Evolutionary conservation across 129 eudicot genomes (phyloP).

Genomic region (Ambrosia artemisiifolia): DNA sequence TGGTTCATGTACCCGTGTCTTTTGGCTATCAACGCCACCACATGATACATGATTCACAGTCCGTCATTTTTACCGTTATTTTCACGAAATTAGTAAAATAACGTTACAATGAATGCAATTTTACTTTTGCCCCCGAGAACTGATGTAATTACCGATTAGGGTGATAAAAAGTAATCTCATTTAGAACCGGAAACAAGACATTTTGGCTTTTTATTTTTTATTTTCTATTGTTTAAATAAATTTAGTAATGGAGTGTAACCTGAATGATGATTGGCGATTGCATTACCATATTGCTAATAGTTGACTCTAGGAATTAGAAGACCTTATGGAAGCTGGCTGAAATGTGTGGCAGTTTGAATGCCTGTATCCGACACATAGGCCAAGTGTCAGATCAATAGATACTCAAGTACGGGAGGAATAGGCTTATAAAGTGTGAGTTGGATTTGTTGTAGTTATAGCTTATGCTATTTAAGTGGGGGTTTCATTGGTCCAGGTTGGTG

Average conservation of each 20-base stretch:
- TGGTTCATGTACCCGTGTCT: no score
- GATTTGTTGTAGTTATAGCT: not conserved
- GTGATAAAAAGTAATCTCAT: no score
- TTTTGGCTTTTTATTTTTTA: no score
- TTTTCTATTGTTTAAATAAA: not conserved
- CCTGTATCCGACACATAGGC: not conserved
- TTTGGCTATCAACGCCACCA: no score
- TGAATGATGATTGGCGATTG: not conserved
- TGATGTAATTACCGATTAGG: no score
- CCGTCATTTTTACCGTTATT: no score
- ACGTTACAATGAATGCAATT: no score
- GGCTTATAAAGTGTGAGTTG: not conserved
- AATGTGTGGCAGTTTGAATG: not conserved
- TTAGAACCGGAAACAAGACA: no score
- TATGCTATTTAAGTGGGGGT: not conserved
- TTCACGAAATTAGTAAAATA: no score
- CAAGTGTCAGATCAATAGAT: not conserved
- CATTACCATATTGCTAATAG: no score
- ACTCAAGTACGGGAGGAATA: not conserved
- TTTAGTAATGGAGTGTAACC: not conserved
- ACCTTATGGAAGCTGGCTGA: conserved; percentile 6
- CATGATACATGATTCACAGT: no score
- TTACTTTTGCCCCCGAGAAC: no score
- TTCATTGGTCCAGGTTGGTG: not conserved
- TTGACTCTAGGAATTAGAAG: conserved; percentile 11